phyloP scores from a whole-genome alignment of 2,329 filamentous ascomycete species.

The Botrytis elliptica region DNA sequence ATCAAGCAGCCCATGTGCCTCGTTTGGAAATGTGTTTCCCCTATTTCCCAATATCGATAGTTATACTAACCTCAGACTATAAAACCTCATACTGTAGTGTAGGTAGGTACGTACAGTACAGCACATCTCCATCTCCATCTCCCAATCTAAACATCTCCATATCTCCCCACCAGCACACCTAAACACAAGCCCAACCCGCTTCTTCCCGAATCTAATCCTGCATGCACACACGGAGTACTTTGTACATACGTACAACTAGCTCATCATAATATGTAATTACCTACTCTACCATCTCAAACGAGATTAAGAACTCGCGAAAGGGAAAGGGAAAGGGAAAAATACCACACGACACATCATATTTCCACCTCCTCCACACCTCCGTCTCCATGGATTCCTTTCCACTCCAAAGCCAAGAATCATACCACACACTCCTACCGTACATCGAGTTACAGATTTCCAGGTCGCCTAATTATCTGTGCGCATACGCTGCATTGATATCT shows the following conservation, averaged over 20 bases:
- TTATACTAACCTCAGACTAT: not conserved
- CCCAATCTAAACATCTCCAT: slow-evolving; percentile 5
- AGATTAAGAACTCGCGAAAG: not conserved
- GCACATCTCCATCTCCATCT: slow-evolving; percentile 2
- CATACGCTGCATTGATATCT: not conserved
- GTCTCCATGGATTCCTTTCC: not conserved
- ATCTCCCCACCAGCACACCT: slow-evolving; percentile 3
- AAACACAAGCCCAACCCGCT: slow-evolving; percentile 8
- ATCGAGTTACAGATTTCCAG: not conserved
- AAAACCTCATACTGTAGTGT: not conserved
- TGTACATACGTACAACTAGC: not conserved
- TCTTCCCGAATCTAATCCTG: slow-evolving; percentile 13
- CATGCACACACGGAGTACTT: not conserved
- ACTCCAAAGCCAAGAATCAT: not conserved
- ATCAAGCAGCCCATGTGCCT: not conserved
- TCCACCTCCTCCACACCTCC: slow-evolving; percentile 1
- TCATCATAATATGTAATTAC: not conserved
- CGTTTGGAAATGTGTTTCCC: not conserved
- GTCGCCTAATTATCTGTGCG: not conserved
- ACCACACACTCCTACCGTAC: not conserved
- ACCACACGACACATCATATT: slow-evolving; percentile 18
- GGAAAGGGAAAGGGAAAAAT: not conserved
- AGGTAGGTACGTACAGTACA: not conserved
- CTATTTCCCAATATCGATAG: not conserved
- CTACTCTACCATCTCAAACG: not conserved